A percentile compares a stretch with the other conserved stretches of the same genome.
These are phyloP conservation scores for Globisporangium paddicum DNA, from an alignment of 352 stramenopile species.

Conservation along the genomic window DNA sequence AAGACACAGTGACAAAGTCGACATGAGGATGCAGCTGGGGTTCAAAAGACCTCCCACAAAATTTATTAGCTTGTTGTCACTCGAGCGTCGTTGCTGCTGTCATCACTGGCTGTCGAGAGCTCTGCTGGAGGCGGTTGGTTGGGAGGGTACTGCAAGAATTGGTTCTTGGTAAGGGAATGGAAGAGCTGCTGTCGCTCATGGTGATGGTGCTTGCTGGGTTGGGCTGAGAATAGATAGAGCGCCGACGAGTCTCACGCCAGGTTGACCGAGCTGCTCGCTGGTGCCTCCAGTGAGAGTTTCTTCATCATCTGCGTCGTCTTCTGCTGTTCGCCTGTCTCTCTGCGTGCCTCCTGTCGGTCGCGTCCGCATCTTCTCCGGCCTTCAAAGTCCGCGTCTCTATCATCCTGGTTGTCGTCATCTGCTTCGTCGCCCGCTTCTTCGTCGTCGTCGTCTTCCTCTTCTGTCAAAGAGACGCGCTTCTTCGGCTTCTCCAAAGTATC, in stretches of 20 bases:
- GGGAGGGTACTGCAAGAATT: not conserved
- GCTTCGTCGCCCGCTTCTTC: constrained; percentile 25
- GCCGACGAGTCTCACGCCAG: not conserved
- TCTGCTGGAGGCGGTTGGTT: not conserved
- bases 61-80: not conserved
- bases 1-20: not conserved
- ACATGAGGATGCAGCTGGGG: not conserved
- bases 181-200: not conserved
- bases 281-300: constrained; percentile 41
- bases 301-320: constrained; percentile 42
- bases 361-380: constrained; percentile 29
- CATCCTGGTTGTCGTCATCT: constrained; percentile 16
- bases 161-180: not conserved
- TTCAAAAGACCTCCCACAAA: not conserved
- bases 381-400: not conserved
- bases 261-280: not conserved
- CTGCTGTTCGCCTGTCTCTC: constrained; percentile 8
- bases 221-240: constrained; percentile 6
- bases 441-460: constrained; percentile 22
- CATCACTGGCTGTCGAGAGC: not conserved
- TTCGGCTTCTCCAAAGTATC: constrained; percentile 12
- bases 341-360: not conserved
- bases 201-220: not conserved
- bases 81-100: not conserved
- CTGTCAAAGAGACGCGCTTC: constrained; percentile 15